A percentile compares a stretch with the other conserved stretches of the same genome.
Conservation (phyloP, 805 yeast genomes). For the Yamadazyma nakazawae region DNA sequence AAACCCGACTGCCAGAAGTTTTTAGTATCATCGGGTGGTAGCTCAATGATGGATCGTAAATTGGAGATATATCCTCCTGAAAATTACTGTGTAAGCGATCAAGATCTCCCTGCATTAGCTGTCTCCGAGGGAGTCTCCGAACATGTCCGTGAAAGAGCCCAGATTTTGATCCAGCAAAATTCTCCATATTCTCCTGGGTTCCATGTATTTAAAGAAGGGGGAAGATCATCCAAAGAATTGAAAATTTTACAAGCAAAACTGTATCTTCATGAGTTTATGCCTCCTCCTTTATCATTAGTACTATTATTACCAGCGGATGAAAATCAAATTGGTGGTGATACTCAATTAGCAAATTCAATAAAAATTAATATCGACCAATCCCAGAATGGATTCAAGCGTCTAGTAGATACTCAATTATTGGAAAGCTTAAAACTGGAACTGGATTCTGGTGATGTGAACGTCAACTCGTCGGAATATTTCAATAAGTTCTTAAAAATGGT, state of each 20-base stretch:
- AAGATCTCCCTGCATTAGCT: conserved; percentile 15
- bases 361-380: conserved; percentile 20
- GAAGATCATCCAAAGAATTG: conserved; percentile 24
- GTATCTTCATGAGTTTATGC: conserved; percentile 41
- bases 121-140: background rate
- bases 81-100: conserved; percentile 25
- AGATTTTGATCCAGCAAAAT: background rate
- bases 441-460: conserved; percentile 11
- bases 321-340: conserved; percentile 9
- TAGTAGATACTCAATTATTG: conserved; percentile 4
- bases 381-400: conserved; percentile 1
- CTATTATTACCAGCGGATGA: conserved; percentile 23
- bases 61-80: conserved; percentile 12
- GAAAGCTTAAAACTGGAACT: background rate
- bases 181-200: conserved; percentile 28
- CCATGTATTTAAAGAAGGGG: conserved; percentile 34
- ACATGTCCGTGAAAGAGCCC: background rate
- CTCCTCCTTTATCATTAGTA: conserved; percentile 32
- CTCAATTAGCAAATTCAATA: conserved; percentile 10
- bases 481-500: conserved; percentile 7
- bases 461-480: conserved; percentile 13
- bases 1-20: conserved; percentile 20
- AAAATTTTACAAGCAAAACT: conserved; percentile 36
- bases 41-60: conserved; percentile 8
- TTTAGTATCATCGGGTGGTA: conserved; percentile 10